A percentile compares a stretch with the other conserved stretches of the same genome.
Evolutionary conservation across 257 asterid genomes (phyloP).

Genomic region (Scutellaria minor): DNA sequence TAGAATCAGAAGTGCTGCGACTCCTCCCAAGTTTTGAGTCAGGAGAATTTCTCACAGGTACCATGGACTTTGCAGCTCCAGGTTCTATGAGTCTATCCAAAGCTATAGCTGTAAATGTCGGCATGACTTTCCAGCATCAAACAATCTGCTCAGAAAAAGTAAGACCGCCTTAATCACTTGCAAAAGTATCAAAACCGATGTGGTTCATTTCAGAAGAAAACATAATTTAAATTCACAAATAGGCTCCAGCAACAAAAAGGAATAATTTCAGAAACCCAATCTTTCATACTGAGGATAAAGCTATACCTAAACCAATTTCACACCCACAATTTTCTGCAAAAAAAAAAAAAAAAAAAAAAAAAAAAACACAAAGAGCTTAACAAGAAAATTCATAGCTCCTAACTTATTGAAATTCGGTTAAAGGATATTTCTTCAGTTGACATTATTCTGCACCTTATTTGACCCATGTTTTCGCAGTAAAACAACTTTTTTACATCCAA

Average conservation of each 20-base stretch:
- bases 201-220: constrained; percentile 20
- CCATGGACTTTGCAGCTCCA: constrained; percentile 57
- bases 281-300: background rate
- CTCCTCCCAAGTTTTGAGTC: constrained; percentile 53
- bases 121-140: constrained; percentile 72
- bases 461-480: background rate
- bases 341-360: background rate
- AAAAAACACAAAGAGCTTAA: too few species aligned
- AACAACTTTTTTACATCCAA: background rate
- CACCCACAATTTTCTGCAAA: constrained; percentile 11
- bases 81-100: constrained; percentile 84
- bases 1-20: constrained; percentile 46
- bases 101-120: constrained; percentile 78
- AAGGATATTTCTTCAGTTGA: background rate
- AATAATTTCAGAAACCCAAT: constrained; percentile 2
- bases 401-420: constrained; percentile 5
- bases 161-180: constrained; percentile 21
- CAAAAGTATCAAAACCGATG: constrained; percentile 14
- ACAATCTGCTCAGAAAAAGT: constrained; percentile 46
- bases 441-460: background rate
- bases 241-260: constrained; percentile 23
- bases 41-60: constrained; percentile 37
- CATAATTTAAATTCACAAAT: constrained; percentile 5
- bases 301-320: constrained; percentile 19
- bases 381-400: constrained; percentile 2